Percentiles rank a stretch among this genome's conserved stretches.
These are phyloP conservation scores for Eustoma russellianum DNA, from an alignment of 257 asterid species.

Conservation along the genomic window DNA sequence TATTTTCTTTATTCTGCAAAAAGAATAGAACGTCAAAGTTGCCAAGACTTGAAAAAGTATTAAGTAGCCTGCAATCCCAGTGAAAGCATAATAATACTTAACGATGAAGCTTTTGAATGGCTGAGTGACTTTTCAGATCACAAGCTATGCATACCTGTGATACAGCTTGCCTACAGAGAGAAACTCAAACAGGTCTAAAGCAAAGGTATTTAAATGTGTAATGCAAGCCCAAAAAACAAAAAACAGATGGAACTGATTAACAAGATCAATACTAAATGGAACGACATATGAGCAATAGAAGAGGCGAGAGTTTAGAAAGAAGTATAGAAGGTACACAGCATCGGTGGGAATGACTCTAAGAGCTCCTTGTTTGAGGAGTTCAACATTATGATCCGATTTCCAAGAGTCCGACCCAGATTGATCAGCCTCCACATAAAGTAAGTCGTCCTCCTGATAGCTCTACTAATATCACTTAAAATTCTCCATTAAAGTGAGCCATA, in stretches of 20 bases:
- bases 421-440: conserved; percentile 69
- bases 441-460: conserved; percentile 40
- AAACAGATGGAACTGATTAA: too few relatives aligned
- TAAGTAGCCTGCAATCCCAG: conserved; percentile 6
- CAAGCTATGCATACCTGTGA: conserved; percentile 77
- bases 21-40: conserved; percentile 3
- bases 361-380: conserved; percentile 78
- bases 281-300: too few relatives aligned
- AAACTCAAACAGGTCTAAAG: background rate
- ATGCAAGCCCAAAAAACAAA: too few relatives aligned
- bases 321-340: conserved; percentile 46
- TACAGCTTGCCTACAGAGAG: background rate
- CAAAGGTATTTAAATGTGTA: background rate
- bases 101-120: conserved; percentile 82
- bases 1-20: conserved; percentile 70
- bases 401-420: conserved; percentile 72
- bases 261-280: too few relatives aligned
- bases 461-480: background rate
- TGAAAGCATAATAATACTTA: conserved; percentile 15
- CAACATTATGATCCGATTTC: conserved; percentile 76
- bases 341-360: conserved; percentile 98
- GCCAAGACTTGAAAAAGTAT: conserved; percentile 3
- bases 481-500: conserved; percentile 45
- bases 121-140: conserved; percentile 55
- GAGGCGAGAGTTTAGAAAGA: background rate